These are phyloP conservation scores for Backusella westeae DNA, from an alignment of 192 early-diverging fungal genomes.

Conservation along the genomic window DNA sequence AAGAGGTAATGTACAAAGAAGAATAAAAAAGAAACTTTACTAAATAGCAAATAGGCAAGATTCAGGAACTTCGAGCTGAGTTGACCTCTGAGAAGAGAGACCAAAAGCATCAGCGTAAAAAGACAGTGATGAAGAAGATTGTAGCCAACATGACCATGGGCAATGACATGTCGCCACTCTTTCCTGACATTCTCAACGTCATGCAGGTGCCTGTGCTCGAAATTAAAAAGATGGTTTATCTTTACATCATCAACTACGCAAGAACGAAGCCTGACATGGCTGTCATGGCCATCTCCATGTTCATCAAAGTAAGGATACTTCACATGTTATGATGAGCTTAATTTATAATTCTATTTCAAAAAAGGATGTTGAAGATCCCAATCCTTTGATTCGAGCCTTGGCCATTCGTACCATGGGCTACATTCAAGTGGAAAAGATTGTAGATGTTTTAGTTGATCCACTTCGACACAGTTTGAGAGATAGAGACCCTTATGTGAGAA, in stretches of 20 bases:
- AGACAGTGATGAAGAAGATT: conserved; percentile 67
- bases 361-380: conserved; percentile 88
- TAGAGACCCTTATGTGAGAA: conserved; percentile 94
- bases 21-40: background rate
- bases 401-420: conserved; percentile 98
- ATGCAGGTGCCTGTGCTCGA: conserved; percentile 88
- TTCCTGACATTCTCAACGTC: conserved; percentile 88
- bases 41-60: conserved; percentile 63
- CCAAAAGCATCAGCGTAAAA: conserved; percentile 76
- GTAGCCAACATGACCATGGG: conserved; percentile 99
- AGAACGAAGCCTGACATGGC: conserved; percentile 92
- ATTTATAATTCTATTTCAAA: background rate
- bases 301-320: conserved; percentile 63
- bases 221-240: conserved; percentile 91
- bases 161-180: conserved; percentile 96
- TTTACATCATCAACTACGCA: conserved; percentile 97
- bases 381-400: conserved; percentile 92
- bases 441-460: conserved; percentile 82
- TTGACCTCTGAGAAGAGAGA: conserved; percentile 86
- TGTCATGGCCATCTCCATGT: conserved; percentile 84
- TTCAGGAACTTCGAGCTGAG: conserved; percentile 85
- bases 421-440: conserved; percentile 89
- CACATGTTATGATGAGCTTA: too few relatives aligned
- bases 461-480: conserved; percentile 80
- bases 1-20: conserved; percentile 38